phyloP scores from a whole-genome alignment of 768 basidiomycete species.

The Harrya chromipes region DNA sequence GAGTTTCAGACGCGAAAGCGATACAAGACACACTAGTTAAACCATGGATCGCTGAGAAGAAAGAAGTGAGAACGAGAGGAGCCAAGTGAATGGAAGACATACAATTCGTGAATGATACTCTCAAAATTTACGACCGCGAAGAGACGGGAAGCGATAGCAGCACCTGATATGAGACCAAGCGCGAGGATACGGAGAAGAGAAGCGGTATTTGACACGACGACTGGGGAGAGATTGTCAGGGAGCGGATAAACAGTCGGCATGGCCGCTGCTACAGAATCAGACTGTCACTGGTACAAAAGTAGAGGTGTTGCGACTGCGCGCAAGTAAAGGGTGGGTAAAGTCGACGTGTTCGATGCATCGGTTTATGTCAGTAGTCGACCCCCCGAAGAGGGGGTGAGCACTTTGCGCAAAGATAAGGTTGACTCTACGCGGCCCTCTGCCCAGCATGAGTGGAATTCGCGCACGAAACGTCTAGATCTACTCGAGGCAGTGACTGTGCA shows the following conservation, averaged over 20 bases:
- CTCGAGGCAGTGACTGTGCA: conserved; percentile 13
- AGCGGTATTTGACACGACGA: conserved; percentile 81
- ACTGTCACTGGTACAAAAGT: too few relatives aligned
- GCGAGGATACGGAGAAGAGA: conserved; percentile 90
- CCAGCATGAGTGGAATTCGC: too few relatives aligned
- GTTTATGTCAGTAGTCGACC: conserved; percentile 14
- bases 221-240: conserved; percentile 64
- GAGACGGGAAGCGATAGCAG: conserved; percentile 91
- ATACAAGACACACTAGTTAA: conserved; percentile 80
- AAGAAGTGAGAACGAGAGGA: not conserved
- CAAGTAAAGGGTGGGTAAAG: not conserved
- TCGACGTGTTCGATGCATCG: conserved; percentile 19
- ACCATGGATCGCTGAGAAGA: conserved; percentile 86
- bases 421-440: not conserved
- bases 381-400: conserved; percentile 12
- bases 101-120: conserved; percentile 99
- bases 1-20: not conserved
- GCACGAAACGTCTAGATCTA: not conserved
- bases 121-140: conserved; percentile 99
- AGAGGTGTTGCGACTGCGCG: too few relatives aligned
- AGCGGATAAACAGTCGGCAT: conserved; percentile 74
- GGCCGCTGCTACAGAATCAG: conserved; percentile 36
- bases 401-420: too few relatives aligned
- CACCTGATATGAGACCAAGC: conserved; percentile 86
- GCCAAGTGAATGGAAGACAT: conserved; percentile 31